Conservation (phyloP, 306 rosid genomes). For the Sphenostylis stenocarpa region DNA sequence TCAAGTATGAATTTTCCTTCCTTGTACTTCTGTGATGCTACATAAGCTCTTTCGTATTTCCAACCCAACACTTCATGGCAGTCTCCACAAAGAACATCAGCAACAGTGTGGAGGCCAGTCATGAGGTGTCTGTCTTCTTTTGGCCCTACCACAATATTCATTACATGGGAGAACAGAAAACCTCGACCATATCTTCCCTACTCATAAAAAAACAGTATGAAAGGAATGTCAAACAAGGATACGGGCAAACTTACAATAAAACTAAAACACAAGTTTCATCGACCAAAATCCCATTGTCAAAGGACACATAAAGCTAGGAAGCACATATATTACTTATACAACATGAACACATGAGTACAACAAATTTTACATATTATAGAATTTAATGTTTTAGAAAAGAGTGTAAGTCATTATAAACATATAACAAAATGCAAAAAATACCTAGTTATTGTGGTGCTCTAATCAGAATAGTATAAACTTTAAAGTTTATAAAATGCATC, state of each 20-base stretch:
- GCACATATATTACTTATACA: not conserved
- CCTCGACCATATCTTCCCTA: slow-evolving; percentile 88
- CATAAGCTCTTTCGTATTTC: slow-evolving; percentile 80
- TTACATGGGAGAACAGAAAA: slow-evolving; percentile 80
- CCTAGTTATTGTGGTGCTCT: not conserved
- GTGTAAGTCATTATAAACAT: not conserved
- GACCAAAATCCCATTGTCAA: not conserved
- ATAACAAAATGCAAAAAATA: not conserved
- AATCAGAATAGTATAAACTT: not conserved
- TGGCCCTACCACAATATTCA: slow-evolving; percentile 68
- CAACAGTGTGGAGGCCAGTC: slow-evolving; percentile 87
- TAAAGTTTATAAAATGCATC: not conserved
- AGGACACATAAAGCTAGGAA: not conserved
- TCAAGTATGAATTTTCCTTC: slow-evolving; percentile 87
- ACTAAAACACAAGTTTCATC: slow-evolving; percentile 1
- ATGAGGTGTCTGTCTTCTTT: slow-evolving; percentile 74
- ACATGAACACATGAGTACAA: not conserved
- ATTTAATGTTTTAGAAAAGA: not conserved
- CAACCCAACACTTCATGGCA: slow-evolving; percentile 80
- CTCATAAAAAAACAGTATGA: slow-evolving; percentile 6
- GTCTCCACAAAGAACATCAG: slow-evolving; percentile 67
- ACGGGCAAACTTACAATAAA: not conserved
- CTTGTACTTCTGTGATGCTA: slow-evolving; percentile 81
- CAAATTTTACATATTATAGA: not conserved
- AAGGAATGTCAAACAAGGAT: slow-evolving; percentile 30